Base-by-base conservation (phyloP, 2,329 filamentous ascomycete species). In the Colletotrichum liaoningense region DNA sequence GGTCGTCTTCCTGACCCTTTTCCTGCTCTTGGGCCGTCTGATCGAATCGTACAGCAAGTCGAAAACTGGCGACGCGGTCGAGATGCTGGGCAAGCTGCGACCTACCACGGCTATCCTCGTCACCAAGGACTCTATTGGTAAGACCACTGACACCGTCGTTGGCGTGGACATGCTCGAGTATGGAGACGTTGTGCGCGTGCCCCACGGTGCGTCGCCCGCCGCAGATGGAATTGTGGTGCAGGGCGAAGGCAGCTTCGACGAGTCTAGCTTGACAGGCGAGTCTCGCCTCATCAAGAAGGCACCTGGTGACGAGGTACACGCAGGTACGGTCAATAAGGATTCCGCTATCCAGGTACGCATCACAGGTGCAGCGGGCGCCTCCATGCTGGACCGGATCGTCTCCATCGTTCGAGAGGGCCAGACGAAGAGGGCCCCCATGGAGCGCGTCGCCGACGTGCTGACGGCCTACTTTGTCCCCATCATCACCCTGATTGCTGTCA, bases 21-120 rank as follows among this genome's bases (percentile, higher is more conserved):
- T 98, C 80, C 88, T 98, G 26, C 90, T 98, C 1, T 81, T 88
- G 38, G 92, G 92, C 1, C 87, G 93, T n/a, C 88, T 93, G 60
- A 90, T 95, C 14, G 96, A 98, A 84, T 92, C 94, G 1, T 97
- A 97, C 84, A 97, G 94, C 87, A 98, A 98, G 83, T 93, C 95
- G 0, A 96, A 93, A 79, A 95, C 95, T 0, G 95, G 95, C 1
- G 93, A 97, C 80, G 95, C 95, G 0, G 93, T 98, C 2, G 91
- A 93, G 42, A 91, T 93, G 74, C 86, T 98, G 5, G 92, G 93
- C 2, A 94, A 93, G 74, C 87, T 98, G 38, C 89, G 94, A 19
- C 95, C 95, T 0, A 92, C 89, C 0, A 93, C 94, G 65, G 95
- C 95, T 1, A 85, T 93, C 4, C 86, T 98, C 12, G 84, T 97